Base-by-base conservation (phyloP, 2,329 filamentous ascomycete genomes). In the Dactylellina leptospora region DNA sequence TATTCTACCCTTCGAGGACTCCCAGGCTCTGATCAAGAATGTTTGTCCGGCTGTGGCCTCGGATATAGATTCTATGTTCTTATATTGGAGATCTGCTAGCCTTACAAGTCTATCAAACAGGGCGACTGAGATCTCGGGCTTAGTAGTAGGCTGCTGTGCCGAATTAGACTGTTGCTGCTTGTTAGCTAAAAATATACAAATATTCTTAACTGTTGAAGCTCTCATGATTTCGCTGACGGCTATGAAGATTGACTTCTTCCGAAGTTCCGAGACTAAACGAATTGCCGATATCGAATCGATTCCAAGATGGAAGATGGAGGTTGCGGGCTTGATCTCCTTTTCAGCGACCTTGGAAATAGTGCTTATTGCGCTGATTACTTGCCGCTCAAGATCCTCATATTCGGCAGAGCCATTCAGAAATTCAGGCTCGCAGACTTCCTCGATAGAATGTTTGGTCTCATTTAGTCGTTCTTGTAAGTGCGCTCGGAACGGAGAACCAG, bases 271-370 rank as follows among this genome's bases (percentile, higher is more conserved):
- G 6, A 88, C 87, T 2, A 92, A 87, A 77, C 95, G 96, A 81
- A 97, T 95, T 1, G 92, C 89, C 74, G 89, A 93, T 78, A 97
- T 96, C 0, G 93, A 97, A 78, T 97, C 93, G 0, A 97, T 85
- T 0, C 93, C 93, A 1, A 97, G 83, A 74, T 95, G 88, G 79
- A 95, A 96, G 10, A 96, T 85, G 0, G 85, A 91, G 54, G 87
- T 85, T 0, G 83, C 81, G 61, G 83, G 83, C 1, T 81, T 79
- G 55, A 96, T 90, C 1, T 86, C 82, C 0, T 82, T 77, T 16
- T 82, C 79, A 0, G 87, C 81, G 0, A 89, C 80, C 13, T 84
- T 85, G 0, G 92, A 90, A 0, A 93, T 82, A 10, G 3, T 44
- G 28, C 59, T 64, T 27, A 72, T 36, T 22, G 68, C 68, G 4